Percentiles rank a stretch among this genome's conserved stretches.
These are phyloP conservation scores for Myxozyma kluyveri DNA, from an alignment of 805 yeast genomes.

Conservation along the genomic window DNA sequence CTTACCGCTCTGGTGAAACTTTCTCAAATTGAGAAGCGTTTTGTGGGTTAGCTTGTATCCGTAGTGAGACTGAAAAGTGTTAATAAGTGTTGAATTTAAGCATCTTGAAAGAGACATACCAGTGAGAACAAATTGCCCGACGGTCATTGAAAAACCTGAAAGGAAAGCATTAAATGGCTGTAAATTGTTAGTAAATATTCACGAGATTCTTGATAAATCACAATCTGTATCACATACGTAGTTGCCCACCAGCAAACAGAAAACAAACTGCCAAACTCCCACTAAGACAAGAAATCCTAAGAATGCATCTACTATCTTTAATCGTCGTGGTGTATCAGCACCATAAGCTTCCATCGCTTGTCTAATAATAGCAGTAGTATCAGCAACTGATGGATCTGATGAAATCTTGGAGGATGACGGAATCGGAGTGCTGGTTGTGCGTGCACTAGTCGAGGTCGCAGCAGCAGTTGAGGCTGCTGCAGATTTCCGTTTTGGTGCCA, in stretches of 20 bases:
- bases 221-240: constrained; percentile 44
- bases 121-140: constrained; percentile 91
- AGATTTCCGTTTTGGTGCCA: neutral
- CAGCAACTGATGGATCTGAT: constrained; percentile 13
- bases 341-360: constrained; percentile 14
- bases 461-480: neutral
- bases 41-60: constrained; percentile 62
- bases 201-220: neutral
- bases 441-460: neutral
- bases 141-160: constrained; percentile 88
- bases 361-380: constrained; percentile 13
- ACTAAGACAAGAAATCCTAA: constrained; percentile 68
- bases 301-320: constrained; percentile 71
- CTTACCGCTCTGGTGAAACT: constrained; percentile 48
- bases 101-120: constrained; percentile 31
- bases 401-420: no score
- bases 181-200: neutral
- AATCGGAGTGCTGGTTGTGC: no score
- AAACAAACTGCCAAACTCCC: constrained; percentile 76
- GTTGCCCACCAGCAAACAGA: constrained; percentile 73
- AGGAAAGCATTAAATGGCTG: constrained; percentile 93
- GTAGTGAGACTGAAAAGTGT: constrained; percentile 52
- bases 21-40: constrained; percentile 43
- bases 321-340: constrained; percentile 26
- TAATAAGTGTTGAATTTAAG: neutral